Percentiles rank a stretch among this genome's conserved stretches.
Evolutionary conservation across 73 alveolate genomes (phyloP).

Genomic region (Loxodes magnus): DNA sequence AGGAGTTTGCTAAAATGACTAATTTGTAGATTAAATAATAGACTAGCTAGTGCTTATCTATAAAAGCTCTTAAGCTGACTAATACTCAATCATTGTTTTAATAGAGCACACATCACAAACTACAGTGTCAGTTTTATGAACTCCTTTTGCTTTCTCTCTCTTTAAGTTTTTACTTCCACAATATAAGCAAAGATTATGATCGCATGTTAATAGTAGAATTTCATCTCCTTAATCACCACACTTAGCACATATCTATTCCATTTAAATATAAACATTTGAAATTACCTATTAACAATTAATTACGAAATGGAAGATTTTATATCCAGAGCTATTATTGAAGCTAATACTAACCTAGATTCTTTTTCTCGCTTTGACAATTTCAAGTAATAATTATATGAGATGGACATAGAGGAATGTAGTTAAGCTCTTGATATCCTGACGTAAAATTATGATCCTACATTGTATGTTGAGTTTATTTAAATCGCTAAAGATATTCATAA

Average conservation of each 20-base stretch:
- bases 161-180: slow-evolving; percentile 64
- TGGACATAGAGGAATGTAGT: no score
- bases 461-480: no score
- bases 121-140: slow-evolving; percentile 44
- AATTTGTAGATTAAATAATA: background rate
- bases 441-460: no score
- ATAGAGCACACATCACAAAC: slow-evolving; percentile 62
- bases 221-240: slow-evolving; percentile 57
- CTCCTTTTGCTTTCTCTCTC: slow-evolving; percentile 38
- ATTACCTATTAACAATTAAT: slow-evolving; percentile 9
- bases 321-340: background rate
- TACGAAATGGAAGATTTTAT: background rate
- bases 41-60: background rate
- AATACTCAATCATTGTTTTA: slow-evolving; percentile 70
- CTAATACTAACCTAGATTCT: slow-evolving; percentile 3
- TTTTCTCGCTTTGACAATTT: slow-evolving; percentile 11
- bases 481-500: no score
- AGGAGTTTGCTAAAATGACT: no score
- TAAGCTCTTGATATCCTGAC: no score
- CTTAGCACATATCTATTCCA: slow-evolving; percentile 53
- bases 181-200: slow-evolving; percentile 66
- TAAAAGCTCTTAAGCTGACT: slow-evolving; percentile 62
- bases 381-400: no score
- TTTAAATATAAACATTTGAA: no score
- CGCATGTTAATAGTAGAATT: slow-evolving; percentile 59